These are phyloP conservation scores for Stylosanthes scabra DNA, from an alignment of 331 rosid genomes.

Conservation along the genomic window DNA sequence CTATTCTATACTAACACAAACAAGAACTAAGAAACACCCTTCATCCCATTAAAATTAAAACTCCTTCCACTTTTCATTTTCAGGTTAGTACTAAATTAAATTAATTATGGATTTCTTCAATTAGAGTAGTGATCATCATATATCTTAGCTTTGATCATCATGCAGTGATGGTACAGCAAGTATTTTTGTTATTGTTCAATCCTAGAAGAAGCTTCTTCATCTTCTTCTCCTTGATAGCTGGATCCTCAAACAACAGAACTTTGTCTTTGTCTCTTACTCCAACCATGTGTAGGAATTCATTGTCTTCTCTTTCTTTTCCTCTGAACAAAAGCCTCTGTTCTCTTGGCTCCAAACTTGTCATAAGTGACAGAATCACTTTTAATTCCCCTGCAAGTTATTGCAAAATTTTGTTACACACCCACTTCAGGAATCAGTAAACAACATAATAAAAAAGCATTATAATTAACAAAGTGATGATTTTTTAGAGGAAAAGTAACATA, in stretches of 20 bases:
- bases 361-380: slow-evolving; percentile 76
- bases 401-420: slow-evolving; percentile 23
- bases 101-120: slow-evolving; percentile 15
- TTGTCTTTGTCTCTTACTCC: slow-evolving; percentile 95
- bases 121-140: background rate
- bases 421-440: background rate
- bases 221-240: slow-evolving; percentile 74
- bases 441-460: too few species aligned
- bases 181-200: slow-evolving; percentile 47
- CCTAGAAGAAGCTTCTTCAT: slow-evolving; percentile 60
- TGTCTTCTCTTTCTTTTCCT: slow-evolving; percentile 92
- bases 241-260: slow-evolving; percentile 83
- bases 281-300: slow-evolving; percentile 88
- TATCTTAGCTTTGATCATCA: slow-evolving; percentile 33
- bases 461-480: background rate
- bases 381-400: slow-evolving; percentile 64
- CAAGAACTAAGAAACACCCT: slow-evolving; percentile 40
- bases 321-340: slow-evolving; percentile 89
- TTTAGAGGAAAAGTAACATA: slow-evolving; percentile 10
- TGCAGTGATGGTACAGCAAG: slow-evolving; percentile 57
- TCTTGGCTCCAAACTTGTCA: slow-evolving; percentile 70
- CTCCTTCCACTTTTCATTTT: slow-evolving; percentile 33
- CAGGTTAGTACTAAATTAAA: slow-evolving; percentile 45
- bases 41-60: slow-evolving; percentile 29
- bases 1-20: slow-evolving; percentile 45